Conservation (phyloP, 1,284 basidiomycete species). For the Vanrija sp. region DNA sequence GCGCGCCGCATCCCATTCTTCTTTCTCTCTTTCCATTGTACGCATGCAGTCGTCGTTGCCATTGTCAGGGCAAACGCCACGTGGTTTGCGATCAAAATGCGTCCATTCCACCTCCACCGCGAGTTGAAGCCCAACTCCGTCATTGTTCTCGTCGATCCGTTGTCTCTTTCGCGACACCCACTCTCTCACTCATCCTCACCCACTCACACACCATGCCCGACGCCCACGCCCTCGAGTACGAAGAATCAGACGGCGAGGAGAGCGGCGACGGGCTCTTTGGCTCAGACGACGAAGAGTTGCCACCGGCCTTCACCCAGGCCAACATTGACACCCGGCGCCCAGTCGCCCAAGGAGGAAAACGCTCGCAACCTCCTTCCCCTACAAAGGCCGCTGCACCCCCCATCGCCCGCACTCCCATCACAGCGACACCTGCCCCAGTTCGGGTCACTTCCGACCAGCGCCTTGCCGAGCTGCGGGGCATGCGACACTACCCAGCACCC, state of each 20-base stretch:
- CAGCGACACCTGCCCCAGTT: not conserved
- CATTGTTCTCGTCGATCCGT: too few relatives aligned
- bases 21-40: too few relatives aligned
- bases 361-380: too few relatives aligned
- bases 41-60: too few relatives aligned
- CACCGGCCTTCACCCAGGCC: not conserved
- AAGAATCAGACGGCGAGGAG: slow-evolving; percentile 31
- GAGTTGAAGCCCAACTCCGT: too few relatives aligned
- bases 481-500: not conserved
- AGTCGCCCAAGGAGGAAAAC: not conserved
- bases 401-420: not conserved
- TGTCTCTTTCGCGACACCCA: too few relatives aligned
- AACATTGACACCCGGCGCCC: slow-evolving; percentile 3
- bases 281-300: slow-evolving; percentile 18
- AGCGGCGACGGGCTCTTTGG: slow-evolving; percentile 30
- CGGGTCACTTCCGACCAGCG: slow-evolving; percentile 3
- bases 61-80: too few relatives aligned
- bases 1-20: too few relatives aligned
- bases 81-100: too few relatives aligned
- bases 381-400: not conserved
- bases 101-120: too few relatives aligned
- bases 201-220: slow-evolving; percentile 5
- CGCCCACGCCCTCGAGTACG: slow-evolving; percentile 29
- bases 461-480: not conserved
- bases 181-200: not conserved